Base-by-base conservation (phyloP, 805 yeast species). In the Cyberlindnera americana region DNA sequence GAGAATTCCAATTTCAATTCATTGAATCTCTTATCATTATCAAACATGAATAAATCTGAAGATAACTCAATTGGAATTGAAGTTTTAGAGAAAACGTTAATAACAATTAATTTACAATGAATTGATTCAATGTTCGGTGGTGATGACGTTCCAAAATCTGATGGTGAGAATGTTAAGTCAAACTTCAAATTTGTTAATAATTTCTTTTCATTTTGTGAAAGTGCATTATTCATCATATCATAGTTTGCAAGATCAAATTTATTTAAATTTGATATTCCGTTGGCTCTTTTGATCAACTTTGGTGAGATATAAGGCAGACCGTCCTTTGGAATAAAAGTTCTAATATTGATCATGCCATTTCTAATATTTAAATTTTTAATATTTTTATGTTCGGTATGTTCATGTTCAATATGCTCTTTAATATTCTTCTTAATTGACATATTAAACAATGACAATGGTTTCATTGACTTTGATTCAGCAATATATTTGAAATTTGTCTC, bases 31-130 rank as follows among this genome's bases (percentile, higher is more conserved):
- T 18, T 9, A 15, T 15, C 12, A 14, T 16, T 22, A 31, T 56
- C 51, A 26, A 54, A 28, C n/a, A n/a, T n/a, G 16, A 66, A 45
- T 19, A 62, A 37, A 34, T 59, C 62, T 1, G 62, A 45, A 15
- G 66, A 62, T n/a, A 72, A 43, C 37, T 62, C 62, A 14, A 71
- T 52, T 14, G 77, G 76, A 29, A 72, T 67, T 1, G 70, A 59
- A 18, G 56, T 48, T 8, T 52, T 58, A 0, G 72, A 65, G 29
- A 46, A 59, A 6, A 54, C 54, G 22, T 66, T 65, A 10, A 65
- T 52, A n/a, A 57, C 61, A 5, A 65, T 27, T 18, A 67, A 47
- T 19, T 57, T 60, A 2, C 64, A 56, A 0, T 58, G 43, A 2
- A 65, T 50, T 8, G 51, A 35, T 17, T 54, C 55, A 22, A 64